Percentiles rank a stretch among this genome's conserved stretches.
Conservation (phyloP, 2,329 filamentous ascomycete genomes). For the Penicillium sp. region DNA sequence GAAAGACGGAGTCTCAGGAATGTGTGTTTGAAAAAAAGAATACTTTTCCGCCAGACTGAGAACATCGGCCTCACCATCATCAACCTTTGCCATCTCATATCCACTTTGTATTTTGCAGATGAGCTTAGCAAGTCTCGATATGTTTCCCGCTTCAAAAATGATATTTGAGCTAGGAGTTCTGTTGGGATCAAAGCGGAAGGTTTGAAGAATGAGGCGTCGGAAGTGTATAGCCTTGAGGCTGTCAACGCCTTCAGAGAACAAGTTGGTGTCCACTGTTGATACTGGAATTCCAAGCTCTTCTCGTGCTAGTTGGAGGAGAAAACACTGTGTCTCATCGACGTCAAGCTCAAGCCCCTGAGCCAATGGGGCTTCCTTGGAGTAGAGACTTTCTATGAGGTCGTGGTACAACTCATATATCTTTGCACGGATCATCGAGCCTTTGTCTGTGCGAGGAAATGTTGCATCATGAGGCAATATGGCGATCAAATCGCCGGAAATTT, state of each 20-base stretch:
- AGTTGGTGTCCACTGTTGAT: slow-evolving; percentile 36
- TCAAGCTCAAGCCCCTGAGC: slow-evolving; percentile 34
- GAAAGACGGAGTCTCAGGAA: slow-evolving; percentile 19
- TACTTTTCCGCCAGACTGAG: slow-evolving; percentile 50
- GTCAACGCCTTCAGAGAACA: slow-evolving; percentile 50
- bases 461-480: slow-evolving; percentile 34
- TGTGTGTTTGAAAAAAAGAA: slow-evolving; percentile 41
- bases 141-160: slow-evolving; percentile 46
- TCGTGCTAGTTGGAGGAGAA: slow-evolving; percentile 32
- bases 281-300: slow-evolving; percentile 37
- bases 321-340: slow-evolving; percentile 32
- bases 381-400: slow-evolving; percentile 44
- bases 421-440: slow-evolving; percentile 55
- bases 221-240: slow-evolving; percentile 51
- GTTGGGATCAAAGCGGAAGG: slow-evolving; percentile 37
- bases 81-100: not conserved
- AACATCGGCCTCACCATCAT: slow-evolving; percentile 38
- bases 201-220: slow-evolving; percentile 43
- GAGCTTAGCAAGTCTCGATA: slow-evolving; percentile 37
- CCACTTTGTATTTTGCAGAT: slow-evolving; percentile 34
- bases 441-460: slow-evolving; percentile 54
- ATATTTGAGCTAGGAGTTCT: slow-evolving; percentile 39
- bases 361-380: slow-evolving; percentile 20
- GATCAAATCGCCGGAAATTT: slow-evolving; percentile 47
- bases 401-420: slow-evolving; percentile 50